Percentiles rank a stretch among this genome's conserved stretches.
Evolutionary conservation across 148 eudicot genomes (phyloP).

Genomic region (Polygonum aviculare): DNA sequence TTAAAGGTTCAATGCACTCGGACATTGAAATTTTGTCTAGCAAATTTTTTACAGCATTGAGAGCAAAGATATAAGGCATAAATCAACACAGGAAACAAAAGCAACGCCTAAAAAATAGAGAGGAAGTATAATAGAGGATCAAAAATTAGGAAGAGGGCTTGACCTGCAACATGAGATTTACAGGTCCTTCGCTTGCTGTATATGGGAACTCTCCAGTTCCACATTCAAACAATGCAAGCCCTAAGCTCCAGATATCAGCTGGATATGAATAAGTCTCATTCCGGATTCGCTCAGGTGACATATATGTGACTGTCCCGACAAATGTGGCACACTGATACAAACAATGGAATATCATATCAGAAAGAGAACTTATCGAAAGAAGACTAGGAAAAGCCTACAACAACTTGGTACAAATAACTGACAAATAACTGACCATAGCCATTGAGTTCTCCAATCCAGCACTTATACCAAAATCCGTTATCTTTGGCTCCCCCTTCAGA

Average conservation of each 20-base stretch:
- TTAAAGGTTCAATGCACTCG: background rate
- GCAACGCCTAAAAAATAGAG: background rate
- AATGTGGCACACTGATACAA: constrained; percentile 80
- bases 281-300: constrained; percentile 96
- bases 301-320: constrained; percentile 95
- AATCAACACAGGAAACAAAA: background rate
- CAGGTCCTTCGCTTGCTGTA: constrained; percentile 80
- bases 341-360: background rate
- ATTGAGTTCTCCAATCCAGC: constrained; percentile 94
- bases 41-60: background rate
- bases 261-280: constrained; percentile 93
- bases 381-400: background rate
- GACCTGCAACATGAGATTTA: constrained; percentile 94
- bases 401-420: constrained; percentile 11
- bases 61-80: background rate
- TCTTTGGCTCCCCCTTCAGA: constrained; percentile 94
- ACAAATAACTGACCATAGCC: constrained; percentile 84
- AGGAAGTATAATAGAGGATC: background rate
- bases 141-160: background rate
- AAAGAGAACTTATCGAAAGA: background rate
- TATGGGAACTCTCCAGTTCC: constrained; percentile 95
- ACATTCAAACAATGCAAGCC: constrained; percentile 94
- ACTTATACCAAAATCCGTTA: constrained; percentile 98
- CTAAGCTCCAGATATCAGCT: constrained; percentile 99
- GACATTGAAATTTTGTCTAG: background rate